Evolutionary conservation across 768 basidiomycete species (phyloP), one percentile per base, ranked within the genome.

Genomic region (Pleurotus platypus): DNA sequence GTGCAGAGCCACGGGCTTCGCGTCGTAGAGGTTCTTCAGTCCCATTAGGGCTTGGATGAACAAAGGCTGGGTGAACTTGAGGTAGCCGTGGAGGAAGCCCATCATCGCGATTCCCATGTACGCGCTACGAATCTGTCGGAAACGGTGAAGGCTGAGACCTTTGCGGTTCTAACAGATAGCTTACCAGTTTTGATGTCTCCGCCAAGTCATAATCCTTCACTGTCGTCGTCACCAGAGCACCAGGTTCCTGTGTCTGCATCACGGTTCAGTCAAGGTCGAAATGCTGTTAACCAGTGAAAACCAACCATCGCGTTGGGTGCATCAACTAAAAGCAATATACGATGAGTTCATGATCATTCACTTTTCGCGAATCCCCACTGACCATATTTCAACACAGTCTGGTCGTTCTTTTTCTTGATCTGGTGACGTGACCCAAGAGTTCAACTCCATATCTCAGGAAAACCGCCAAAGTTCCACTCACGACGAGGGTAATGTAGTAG

Each of bases 21-120:
- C 86, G 66, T 98, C 95, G 71, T 89, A 92, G 26, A 95, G 71
- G 45, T 80, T 82, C 78, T 99, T 98, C 66, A 97, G 57, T n/a
- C 91, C 92, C 93, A 96, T 97, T 63, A 99, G 81, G 11, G 83
- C 83, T 71, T 98, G 96, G 62, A 98, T 89, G 75, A 98, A 96
- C 62, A 98, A 84, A 5, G 96, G 96, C 68, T 96, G 95, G 5
- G 94, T 95, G 82, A 91, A 98, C 69, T 90, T 85, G 75, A 98
- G 78, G 82, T 98, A 98, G 53, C 89, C 60, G 76, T 99, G 96
- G 78, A 98, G 85, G 79, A 94, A 88, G 58, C 67, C 80, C 90
- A 95, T 94, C 87, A 93, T 92, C 49, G 85, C 88, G 65, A 93
- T 71, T 61, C 89, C 87, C 71, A 84, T 81, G 72, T 81, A 90